phyloP scores from a whole-genome alignment of 768 basidiomycete species.

The Termitomyces sp. region DNA sequence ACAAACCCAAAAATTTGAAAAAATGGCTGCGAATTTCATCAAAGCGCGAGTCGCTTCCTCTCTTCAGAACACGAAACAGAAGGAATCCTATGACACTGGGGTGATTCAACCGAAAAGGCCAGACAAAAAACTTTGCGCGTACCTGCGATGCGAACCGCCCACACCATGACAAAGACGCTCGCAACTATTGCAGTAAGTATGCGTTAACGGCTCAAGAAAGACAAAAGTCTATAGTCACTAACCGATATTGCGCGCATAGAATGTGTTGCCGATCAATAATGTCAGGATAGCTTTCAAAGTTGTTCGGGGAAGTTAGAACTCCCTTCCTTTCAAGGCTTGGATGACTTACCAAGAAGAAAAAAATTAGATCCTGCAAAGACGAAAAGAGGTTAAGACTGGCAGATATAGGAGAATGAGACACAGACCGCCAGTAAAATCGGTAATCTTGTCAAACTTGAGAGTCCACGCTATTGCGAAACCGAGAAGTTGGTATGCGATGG shows the following conservation, averaged over 20 bases:
- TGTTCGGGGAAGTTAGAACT: too few relatives aligned
- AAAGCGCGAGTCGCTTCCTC: conserved; percentile 1
- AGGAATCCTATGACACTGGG: neutral
- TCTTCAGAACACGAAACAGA: neutral
- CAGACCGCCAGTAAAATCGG: conserved; percentile 61
- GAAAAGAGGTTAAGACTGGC: too few relatives aligned
- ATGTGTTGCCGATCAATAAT: neutral
- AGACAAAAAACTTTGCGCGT: neutral
- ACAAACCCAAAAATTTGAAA: neutral
- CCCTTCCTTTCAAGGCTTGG: neutral
- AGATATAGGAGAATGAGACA: conserved; percentile 28
- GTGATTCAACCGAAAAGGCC: neutral
- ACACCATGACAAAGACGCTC: neutral
- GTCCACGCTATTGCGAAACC: conserved; percentile 70
- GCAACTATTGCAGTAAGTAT: neutral
- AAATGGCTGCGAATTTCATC: neutral
- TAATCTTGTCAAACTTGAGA: conserved; percentile 71
- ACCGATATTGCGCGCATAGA: neutral
- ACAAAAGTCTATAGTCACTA: neutral
- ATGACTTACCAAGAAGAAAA: neutral
- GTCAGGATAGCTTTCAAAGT: neutral
- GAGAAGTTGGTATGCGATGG: conserved; percentile 52
- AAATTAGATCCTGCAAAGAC: neutral
- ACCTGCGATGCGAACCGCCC: neutral
- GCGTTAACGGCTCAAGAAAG: too few relatives aligned